Base-by-base conservation (phyloP, 129 eudicot species). In the Centella asiatica region DNA sequence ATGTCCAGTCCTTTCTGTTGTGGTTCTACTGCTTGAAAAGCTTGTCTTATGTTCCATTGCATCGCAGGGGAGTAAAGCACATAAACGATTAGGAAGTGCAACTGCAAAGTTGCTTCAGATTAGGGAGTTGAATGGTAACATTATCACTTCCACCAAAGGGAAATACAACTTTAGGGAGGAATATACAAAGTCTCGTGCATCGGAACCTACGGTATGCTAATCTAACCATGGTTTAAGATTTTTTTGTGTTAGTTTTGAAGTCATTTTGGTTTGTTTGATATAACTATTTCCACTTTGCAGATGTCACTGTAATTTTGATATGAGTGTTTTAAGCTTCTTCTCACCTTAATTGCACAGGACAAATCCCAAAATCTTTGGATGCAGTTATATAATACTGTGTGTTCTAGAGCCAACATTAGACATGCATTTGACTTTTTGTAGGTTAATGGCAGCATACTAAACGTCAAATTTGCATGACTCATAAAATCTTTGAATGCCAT, bases 121-220 rank as follows among this genome's bases (percentile, higher is more conserved):
- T 5, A 65, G 95, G 70, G 98, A 92, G 75, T 67, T 92, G 62
- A 67, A 72, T 55, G 96, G 96, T 11, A 78, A 77, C 58, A 63
- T 81, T 22, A 72, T 84, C 44, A 42, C 55, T 49, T 74, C 44
- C 26, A 64, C 72, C 17, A 82, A 72, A 71, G 76, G 76, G 69
- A 87, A 78, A 50, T 62, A 67, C 62, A 84, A 66, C 79, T 87
- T 92, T 67, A 80, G 70, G 68, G 78, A 74, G 44, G 83, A 87
- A 74, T 92, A 64, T 67, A 69, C 28, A 29, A 92, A 78, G 62
- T 66, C 68, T 45, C 85, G 64, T 40, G 81, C 64, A 40, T 87
- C 90, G 22, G 72, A 78, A 58, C 99, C 99, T 23, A 59, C 58
- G 74, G 97, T 85, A 74, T 75, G 74, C 28, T 23, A 64, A 13